Percentiles rank a stretch among this genome's conserved stretches.
Evolutionary conservation across 208 protist genomes (phyloP).

Genomic region (Novymonas esmeraldas): DNA sequence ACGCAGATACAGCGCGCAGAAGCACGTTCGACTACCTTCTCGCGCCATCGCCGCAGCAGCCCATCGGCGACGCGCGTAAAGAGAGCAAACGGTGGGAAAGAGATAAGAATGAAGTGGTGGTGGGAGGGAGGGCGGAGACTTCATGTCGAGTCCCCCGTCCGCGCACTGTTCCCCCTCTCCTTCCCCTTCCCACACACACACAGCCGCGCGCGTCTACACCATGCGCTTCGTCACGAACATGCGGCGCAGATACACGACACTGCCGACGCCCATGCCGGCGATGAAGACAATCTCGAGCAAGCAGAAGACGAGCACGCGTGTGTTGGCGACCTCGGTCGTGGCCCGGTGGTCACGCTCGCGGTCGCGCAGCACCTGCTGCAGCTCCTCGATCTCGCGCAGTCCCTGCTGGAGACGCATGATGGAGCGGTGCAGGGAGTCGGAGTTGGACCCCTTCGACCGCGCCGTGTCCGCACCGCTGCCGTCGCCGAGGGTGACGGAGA

Average conservation of each 20-base stretch:
- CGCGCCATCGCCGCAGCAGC: slow-evolving; percentile 77
- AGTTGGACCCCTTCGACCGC: slow-evolving; percentile 3
- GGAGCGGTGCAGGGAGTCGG: slow-evolving; percentile 62
- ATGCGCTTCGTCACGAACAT: slow-evolving; percentile 82
- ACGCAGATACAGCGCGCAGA: neutral
- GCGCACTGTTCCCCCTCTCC: neutral
- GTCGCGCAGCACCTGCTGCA: slow-evolving; percentile 71
- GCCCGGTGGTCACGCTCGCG: slow-evolving; percentile 79
- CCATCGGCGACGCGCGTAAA: slow-evolving; percentile 47
- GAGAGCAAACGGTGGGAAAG: slow-evolving; percentile 18
- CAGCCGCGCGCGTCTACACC: slow-evolving; percentile 53
- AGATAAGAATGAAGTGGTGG: neutral
- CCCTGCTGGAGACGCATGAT: slow-evolving; percentile 68
- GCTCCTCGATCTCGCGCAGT: slow-evolving; percentile 70
- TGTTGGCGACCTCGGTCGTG: slow-evolving; percentile 85
- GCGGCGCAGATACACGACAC: slow-evolving; percentile 73
- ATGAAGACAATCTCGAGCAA: slow-evolving; percentile 76
- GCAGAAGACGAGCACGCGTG: slow-evolving; percentile 79
- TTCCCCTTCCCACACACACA: neutral
- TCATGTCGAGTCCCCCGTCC: neutral
- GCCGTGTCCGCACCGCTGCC: slow-evolving; percentile 4
- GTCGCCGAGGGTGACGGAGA: slow-evolving; percentile 66
- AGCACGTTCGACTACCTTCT: slow-evolving; percentile 41
- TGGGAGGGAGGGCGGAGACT: neutral
- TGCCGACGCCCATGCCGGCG: slow-evolving; percentile 63